Percentiles rank a stretch among this genome's conserved stretches.
These are phyloP conservation scores for Colletotrichum destructivum DNA, from an alignment of 2,329 filamentous ascomycete species.

Conservation along the genomic window DNA sequence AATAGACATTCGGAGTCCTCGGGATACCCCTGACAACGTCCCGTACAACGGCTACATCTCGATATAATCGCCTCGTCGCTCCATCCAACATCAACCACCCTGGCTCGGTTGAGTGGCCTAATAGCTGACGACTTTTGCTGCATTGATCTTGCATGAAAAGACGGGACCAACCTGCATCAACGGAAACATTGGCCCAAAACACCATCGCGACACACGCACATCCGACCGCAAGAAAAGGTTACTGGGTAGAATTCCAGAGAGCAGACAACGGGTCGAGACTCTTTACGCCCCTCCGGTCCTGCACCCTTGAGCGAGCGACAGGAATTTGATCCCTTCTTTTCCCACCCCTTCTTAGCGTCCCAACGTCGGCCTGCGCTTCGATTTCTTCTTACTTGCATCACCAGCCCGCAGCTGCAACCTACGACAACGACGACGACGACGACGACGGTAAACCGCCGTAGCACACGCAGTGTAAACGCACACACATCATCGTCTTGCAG, in stretches of 20 bases:
- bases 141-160: conserved; percentile 22
- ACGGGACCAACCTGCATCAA: conserved; percentile 29
- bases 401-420: background rate
- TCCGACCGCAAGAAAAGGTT: conserved; percentile 32
- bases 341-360: background rate
- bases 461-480: background rate
- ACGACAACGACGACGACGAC: background rate
- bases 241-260: background rate
- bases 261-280: conserved; percentile 4
- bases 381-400: conserved; percentile 7
- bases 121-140: conserved; percentile 13
- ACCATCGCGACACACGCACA: conserved; percentile 39
- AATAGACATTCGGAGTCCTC: background rate
- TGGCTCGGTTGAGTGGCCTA: background rate
- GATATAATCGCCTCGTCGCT: conserved; percentile 4
- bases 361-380: conserved; percentile 25
- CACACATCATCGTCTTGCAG: background rate
- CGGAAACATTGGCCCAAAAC: conserved; percentile 40
- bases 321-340: conserved; percentile 24
- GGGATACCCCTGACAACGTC: background rate
- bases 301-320: background rate
- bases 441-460: no score
- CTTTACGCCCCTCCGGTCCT: background rate
- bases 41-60: background rate
- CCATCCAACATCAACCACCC: background rate